Evolutionary conservation across 495 filamentous ascomycete species (phyloP).

Genomic region (Penicillium fimorum): DNA sequence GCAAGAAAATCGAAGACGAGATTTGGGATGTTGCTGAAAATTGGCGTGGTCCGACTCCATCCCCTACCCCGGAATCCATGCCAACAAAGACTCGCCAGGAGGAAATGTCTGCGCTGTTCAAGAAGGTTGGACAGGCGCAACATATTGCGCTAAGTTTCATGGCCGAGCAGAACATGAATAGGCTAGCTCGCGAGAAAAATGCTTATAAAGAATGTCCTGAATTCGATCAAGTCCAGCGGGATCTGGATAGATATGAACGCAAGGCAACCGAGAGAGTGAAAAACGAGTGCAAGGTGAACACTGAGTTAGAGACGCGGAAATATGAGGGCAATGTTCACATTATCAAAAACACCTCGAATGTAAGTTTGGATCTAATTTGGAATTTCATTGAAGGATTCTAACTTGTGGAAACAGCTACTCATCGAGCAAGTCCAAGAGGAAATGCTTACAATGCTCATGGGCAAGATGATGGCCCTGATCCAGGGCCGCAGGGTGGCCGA

Average conservation of each 20-base stretch:
- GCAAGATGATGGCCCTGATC: constrained; percentile 44
- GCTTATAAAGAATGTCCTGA: constrained; percentile 45
- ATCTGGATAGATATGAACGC: constrained; percentile 21
- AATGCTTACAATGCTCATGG: constrained; percentile 37
- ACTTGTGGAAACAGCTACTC: constrained; percentile 20
- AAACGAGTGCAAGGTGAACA: constrained; percentile 30
- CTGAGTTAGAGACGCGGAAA: constrained; percentile 28
- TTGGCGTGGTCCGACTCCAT: constrained; percentile 36
- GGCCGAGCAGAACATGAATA: constrained; percentile 39
- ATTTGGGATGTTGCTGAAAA: constrained; percentile 28
- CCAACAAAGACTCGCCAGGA: constrained; percentile 43
- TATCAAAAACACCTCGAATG: constrained; percentile 29
- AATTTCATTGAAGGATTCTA: constrained; percentile 9
- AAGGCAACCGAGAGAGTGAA: constrained; percentile 23
- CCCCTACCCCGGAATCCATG: constrained; percentile 35
- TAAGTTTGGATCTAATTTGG: constrained; percentile 19
- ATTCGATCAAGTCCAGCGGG: constrained; percentile 32
- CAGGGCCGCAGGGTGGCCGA: constrained; percentile 41
- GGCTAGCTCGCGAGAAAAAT: constrained; percentile 40
- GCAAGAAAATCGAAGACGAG: constrained; percentile 32
- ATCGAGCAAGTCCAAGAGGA: constrained; percentile 37
- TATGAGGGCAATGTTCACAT: constrained; percentile 29
- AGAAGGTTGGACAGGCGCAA: constrained; percentile 42
- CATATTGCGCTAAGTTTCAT: constrained; percentile 39
- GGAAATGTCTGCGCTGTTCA: constrained; percentile 43